phyloP scores from a whole-genome alignment of 2,329 filamentous ascomycete genomes.

The Westerdykella ornata region DNA sequence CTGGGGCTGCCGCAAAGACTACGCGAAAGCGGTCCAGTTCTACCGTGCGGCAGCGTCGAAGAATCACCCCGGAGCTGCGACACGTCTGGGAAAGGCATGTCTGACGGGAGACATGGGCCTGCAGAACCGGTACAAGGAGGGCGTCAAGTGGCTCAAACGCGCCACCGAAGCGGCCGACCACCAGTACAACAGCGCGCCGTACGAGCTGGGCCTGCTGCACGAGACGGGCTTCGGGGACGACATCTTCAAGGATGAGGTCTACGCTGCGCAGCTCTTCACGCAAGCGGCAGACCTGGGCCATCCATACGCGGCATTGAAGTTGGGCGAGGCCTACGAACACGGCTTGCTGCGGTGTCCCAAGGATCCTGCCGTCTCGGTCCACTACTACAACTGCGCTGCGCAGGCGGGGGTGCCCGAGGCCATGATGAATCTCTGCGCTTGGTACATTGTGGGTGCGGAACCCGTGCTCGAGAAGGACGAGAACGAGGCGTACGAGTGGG shows the following conservation, averaged over 20 bases:
- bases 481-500: constrained; percentile 95
- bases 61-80: constrained; percentile 91
- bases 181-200: constrained; percentile 90
- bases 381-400: constrained; percentile 93
- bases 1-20: constrained; percentile 88
- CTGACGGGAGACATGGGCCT: constrained; percentile 80
- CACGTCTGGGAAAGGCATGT: constrained; percentile 84
- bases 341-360: constrained; percentile 79
- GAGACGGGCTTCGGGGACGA: constrained; percentile 92
- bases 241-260: constrained; percentile 81
- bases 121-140: constrained; percentile 78
- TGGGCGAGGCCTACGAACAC: constrained; percentile 97
- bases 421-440: constrained; percentile 98
- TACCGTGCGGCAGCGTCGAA: constrained; percentile 86
- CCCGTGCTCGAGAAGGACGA: constrained; percentile 92
- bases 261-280: constrained; percentile 89
- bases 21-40: constrained; percentile 87
- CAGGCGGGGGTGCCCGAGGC: constrained; percentile 74
- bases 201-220: constrained; percentile 81
- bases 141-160: constrained; percentile 92
- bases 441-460: constrained; percentile 94
- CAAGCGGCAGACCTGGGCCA: constrained; percentile 90
- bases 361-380: constrained; percentile 87
- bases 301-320: constrained; percentile 72
- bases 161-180: constrained; percentile 81